These are phyloP conservation scores for Neospora caninum DNA, from an alignment of 169 alveolate genomes.

Conservation along the genomic window DNA sequence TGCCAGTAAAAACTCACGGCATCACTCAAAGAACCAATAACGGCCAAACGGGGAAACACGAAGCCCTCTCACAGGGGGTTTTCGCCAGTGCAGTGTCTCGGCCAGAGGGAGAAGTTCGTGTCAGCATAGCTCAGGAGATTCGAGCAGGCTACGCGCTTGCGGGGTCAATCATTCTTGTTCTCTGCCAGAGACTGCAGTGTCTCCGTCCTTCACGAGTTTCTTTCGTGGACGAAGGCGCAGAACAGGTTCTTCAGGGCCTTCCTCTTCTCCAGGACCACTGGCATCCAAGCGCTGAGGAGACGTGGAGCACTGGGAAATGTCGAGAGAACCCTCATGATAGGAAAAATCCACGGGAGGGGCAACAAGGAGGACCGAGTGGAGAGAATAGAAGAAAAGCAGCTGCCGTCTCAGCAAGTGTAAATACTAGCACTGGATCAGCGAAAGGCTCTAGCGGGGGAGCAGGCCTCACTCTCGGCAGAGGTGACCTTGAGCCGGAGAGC, in stretches of 20 bases:
- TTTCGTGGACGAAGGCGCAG: background rate
- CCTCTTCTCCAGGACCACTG: background rate
- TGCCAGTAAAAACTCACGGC: no score
- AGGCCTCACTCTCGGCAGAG: no score
- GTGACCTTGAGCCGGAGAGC: no score
- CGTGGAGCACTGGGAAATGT: background rate
- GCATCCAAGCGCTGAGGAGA: background rate
- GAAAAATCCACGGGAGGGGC: background rate
- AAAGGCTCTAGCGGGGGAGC: no score
- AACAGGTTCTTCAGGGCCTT: background rate
- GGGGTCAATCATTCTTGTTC: background rate
- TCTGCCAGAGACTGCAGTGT: background rate
- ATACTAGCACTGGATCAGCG: no score
- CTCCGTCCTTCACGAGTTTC: conserved; percentile 1
- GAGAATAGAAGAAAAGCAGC: no score
- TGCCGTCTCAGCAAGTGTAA: no score
- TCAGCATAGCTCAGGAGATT: conserved; percentile 1
- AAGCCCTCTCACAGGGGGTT: background rate
- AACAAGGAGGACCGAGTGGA: background rate
- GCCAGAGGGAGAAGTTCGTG: background rate
- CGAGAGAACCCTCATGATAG: background rate
- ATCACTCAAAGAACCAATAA: no score
- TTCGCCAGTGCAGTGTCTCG: background rate
- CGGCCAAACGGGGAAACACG: background rate
- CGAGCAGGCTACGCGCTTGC: conserved; percentile 17